A percentile compares a stretch with the other conserved stretches of the same genome.
Evolutionary conservation across 106 monocot species (phyloP).

Genomic region (Platanthera guangdongensis): DNA sequence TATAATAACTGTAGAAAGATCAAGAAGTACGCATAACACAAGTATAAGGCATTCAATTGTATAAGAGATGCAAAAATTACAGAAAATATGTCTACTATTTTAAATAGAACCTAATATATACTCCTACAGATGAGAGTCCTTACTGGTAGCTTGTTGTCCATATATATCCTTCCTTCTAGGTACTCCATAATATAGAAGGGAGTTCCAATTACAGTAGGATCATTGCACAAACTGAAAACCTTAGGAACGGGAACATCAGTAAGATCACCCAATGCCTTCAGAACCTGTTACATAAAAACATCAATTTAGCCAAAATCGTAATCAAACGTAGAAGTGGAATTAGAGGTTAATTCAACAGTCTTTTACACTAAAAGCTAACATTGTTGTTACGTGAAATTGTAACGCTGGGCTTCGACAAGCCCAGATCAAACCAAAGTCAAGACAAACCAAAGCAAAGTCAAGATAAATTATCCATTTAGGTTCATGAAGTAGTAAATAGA

Average conservation of each 20-base stretch:
- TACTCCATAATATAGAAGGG: constrained; percentile 97
- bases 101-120: neutral
- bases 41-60: neutral
- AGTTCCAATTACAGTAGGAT: constrained; percentile 81
- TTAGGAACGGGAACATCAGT: constrained; percentile 91
- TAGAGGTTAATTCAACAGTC: no score
- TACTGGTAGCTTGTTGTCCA: constrained; percentile 74
- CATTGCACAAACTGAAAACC: constrained; percentile 82
- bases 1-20: neutral
- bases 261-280: constrained; percentile 66
- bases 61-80: no score
- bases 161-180: constrained; percentile 80
- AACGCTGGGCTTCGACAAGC: no score
- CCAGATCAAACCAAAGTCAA: no score
- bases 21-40: neutral
- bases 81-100: neutral
- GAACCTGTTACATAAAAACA: constrained; percentile 51
- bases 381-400: neutral
- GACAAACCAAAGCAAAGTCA: no score
- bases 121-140: constrained; percentile 1
- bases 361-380: neutral
- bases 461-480: no score
- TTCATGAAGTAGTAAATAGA: no score
- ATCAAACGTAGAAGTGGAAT: neutral
- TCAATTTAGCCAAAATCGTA: constrained; percentile 2